These are phyloP conservation scores for Penicillium olsonii DNA, from an alignment of 2,329 filamentous ascomycete genomes.

Conservation along the genomic window DNA sequence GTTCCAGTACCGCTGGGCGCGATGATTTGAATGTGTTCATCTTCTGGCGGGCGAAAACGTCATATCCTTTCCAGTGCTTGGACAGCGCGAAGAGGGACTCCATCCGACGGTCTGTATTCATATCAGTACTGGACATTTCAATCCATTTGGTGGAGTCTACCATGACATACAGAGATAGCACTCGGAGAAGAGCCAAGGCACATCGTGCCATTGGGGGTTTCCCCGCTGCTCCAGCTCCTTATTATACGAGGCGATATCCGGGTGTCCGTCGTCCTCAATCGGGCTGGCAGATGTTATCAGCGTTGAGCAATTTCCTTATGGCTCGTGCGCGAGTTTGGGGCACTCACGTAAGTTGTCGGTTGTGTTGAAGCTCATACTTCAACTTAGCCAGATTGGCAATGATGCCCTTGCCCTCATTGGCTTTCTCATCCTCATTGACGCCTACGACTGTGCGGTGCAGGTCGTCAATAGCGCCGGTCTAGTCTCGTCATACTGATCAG, in stretches of 20 bases:
- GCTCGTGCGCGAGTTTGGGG: not conserved
- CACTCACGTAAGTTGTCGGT: conserved; percentile 10
- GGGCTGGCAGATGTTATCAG: conserved; percentile 53
- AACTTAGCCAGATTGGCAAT: conserved; percentile 75
- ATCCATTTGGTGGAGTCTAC: too few species aligned
- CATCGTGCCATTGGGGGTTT: conserved; percentile 76
- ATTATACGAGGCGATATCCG: conserved; percentile 82
- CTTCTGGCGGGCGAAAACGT: conserved; percentile 88
- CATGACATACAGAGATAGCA: conserved; percentile 90
- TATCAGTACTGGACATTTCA: conserved; percentile 28
- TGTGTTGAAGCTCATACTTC: conserved; percentile 93
- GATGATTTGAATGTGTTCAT: conserved; percentile 90
- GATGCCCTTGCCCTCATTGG: conserved; percentile 82
- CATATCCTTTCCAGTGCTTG: conserved; percentile 83
- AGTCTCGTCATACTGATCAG: conserved; percentile 11
- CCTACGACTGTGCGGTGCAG: conserved; percentile 65
- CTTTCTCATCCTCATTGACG: conserved; percentile 59
- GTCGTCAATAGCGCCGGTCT: conserved; percentile 94
- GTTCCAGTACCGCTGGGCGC: conserved; percentile 78
- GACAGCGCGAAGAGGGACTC: conserved; percentile 75
- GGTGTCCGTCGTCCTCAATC: conserved; percentile 72
- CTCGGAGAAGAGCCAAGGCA: conserved; percentile 87
- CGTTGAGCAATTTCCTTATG: not conserved
- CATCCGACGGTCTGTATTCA: conserved; percentile 64
- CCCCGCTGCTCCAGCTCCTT: conserved; percentile 75